Conservation (phyloP, 2,329 filamentous ascomycete species). For the Fusarium begoniae region DNA sequence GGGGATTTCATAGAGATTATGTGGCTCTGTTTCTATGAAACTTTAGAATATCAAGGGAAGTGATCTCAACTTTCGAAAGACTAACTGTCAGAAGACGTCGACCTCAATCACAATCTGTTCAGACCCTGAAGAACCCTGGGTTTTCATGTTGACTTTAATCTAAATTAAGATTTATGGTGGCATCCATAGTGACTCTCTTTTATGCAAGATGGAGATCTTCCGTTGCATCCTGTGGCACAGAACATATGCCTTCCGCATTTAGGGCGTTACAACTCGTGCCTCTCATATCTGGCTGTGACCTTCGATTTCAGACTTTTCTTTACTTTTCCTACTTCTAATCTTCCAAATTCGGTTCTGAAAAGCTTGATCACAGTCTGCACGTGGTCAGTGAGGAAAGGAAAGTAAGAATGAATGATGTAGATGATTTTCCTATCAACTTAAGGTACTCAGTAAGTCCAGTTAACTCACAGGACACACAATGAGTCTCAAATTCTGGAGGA, state of each 20-base stretch:
- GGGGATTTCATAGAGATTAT: background rate
- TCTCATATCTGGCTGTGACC: background rate
- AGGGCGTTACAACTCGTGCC: background rate
- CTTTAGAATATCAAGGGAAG: too few relatives aligned
- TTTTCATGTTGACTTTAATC: rapidly evolving
- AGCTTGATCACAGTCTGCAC: rapidly evolving
- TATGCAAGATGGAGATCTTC: background rate
- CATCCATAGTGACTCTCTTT: background rate
- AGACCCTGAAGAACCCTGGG: too few relatives aligned
- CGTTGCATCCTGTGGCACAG: background rate
- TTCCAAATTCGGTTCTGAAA: rapidly evolving
- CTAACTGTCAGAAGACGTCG: too few relatives aligned
- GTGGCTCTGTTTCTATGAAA: too few relatives aligned
- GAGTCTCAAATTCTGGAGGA: background rate
- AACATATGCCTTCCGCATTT: background rate
- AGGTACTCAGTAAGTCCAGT: background rate
- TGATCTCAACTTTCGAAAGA: too few relatives aligned
- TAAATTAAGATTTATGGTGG: background rate
- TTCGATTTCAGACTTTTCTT: background rate
- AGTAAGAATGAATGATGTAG: too few relatives aligned
- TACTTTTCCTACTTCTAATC: too few relatives aligned
- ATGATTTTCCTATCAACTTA: background rate
- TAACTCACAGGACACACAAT: background rate
- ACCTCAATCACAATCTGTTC: too few relatives aligned
- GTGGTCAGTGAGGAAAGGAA: too few relatives aligned